Evolutionary conservation across 305 asterid genomes (phyloP), one percentile per base, ranked within the genome.

Genomic region (Caryopteris hybrid): DNA sequence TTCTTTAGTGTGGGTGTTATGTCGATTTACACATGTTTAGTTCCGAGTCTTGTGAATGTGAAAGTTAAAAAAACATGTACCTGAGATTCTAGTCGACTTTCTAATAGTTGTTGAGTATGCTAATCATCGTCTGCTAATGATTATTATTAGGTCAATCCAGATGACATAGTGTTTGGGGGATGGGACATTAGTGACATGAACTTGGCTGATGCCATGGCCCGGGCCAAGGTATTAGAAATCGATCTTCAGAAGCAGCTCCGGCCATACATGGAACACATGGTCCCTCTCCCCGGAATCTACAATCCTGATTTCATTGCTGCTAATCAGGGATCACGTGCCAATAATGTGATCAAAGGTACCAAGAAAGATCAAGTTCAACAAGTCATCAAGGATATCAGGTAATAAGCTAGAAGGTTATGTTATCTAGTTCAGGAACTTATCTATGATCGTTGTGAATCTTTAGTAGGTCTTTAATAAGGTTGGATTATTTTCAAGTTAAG

Each of bases 301-400:
- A 81, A 87, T 38, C 81, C 99, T n/a, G 99, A 93, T 86, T 93
- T 93, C 95, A 93, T 93, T 27, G 99, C 99, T 39, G 99, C 99
- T n/a, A 93, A 93, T 62, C 99, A 93, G 82, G 96, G 88, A 23
- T 51, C 94, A 16, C 97, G 99, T 66, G 99, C 96, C 56, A 81
- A 93, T 85, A 81, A 87, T 61, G 68, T 87, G 64, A 88, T 93
- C 76, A 85, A 81, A 63, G 99, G 99, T 34, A 84, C 95, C 78
- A 84, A 83, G 86, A 79, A 84, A 73, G 88, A 93, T 23, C 99
- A 93, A 71, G 83, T 93, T 43, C 72, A 90, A n/a, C 96, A 88
- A 68, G 63, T 93, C 78, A 85, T 87, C 51, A 84, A 82, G 66
- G 99, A 93, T 77, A 88, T 93, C 27, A 85, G 88, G 98, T 92